Evolutionary conservation across 1,284 basidiomycete genomes (phyloP).

Genomic region (Ganoderma sinense): DNA sequence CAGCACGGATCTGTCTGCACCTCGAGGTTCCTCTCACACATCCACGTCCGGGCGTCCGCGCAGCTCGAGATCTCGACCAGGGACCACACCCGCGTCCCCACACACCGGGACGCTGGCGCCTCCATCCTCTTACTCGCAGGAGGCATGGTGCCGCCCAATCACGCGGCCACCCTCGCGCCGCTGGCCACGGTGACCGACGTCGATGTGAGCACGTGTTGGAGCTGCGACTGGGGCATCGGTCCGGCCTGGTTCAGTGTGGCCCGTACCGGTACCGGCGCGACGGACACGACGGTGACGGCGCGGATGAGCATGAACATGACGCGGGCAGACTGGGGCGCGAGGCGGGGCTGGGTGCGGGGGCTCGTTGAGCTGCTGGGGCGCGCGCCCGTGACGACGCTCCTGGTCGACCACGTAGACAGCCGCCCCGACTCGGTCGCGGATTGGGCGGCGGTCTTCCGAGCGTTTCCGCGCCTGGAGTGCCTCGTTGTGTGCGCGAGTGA

Average conservation of each 20-base stretch:
- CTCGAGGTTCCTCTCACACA: background rate
- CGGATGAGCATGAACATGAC: background rate
- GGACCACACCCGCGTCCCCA: background rate
- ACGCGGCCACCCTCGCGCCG: background rate
- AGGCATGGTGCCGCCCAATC: background rate
- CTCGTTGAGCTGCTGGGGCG: background rate
- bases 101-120: background rate
- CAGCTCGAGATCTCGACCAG: background rate
- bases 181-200: background rate
- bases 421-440: background rate
- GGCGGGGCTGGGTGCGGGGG: background rate
- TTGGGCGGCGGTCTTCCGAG: background rate
- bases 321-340: no score
- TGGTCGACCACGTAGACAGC: background rate
- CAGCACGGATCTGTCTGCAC: background rate
- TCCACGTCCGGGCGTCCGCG: background rate
- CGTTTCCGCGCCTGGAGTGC: background rate
- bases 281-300: background rate
- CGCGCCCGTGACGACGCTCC: background rate
- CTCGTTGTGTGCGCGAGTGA: background rate
- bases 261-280: no score
- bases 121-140: background rate
- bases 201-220: background rate
- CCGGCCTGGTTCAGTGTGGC: background rate
- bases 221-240: no score